phyloP scores from a whole-genome alignment of 495 filamentous ascomycete species.

The Aspergillus sparsus region DNA sequence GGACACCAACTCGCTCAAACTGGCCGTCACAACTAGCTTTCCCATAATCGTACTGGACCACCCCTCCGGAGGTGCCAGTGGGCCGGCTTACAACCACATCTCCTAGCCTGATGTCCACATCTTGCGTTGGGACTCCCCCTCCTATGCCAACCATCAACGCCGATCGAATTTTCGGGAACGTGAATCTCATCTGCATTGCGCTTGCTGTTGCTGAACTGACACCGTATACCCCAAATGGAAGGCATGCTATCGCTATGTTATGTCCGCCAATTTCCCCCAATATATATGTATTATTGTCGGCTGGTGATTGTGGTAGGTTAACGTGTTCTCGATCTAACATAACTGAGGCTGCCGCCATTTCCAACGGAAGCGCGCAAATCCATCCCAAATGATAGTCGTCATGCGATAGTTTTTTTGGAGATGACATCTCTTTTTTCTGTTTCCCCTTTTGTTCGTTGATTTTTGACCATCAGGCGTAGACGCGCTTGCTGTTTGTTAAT shows the following conservation, averaged over 20 bases:
- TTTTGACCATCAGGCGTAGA: no score
- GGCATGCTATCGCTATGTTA: slow-evolving; percentile 38
- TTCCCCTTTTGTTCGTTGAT: no score
- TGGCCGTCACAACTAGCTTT: slow-evolving; percentile 30
- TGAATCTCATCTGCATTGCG: slow-evolving; percentile 25
- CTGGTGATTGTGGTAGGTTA: slow-evolving; percentile 13
- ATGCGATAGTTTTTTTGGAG: no score
- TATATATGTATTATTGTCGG: slow-evolving; percentile 35
- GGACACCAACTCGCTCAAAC: slow-evolving; percentile 35
- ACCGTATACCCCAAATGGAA: slow-evolving; percentile 30
- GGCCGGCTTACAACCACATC: slow-evolving; percentile 39
- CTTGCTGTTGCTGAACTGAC: slow-evolving; percentile 29
- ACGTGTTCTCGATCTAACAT: slow-evolving; percentile 34
- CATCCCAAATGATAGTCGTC: slow-evolving; percentile 36
- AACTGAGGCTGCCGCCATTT: slow-evolving; percentile 30
- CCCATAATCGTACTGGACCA: slow-evolving; percentile 41
- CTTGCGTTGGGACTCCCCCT: slow-evolving; percentile 30
- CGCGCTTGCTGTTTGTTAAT: no score
- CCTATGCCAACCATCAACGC: slow-evolving; percentile 39
- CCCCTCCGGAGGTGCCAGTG: slow-evolving; percentile 21
- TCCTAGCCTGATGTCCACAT: slow-evolving; percentile 34
- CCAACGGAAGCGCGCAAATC: slow-evolving; percentile 36
- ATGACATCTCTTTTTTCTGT: no score
- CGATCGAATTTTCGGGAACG: slow-evolving; percentile 27
- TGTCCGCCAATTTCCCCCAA: slow-evolving; percentile 32